phyloP scores from a whole-genome alignment of 352 stramenopile species.

The Phytopythium ostracodes region DNA sequence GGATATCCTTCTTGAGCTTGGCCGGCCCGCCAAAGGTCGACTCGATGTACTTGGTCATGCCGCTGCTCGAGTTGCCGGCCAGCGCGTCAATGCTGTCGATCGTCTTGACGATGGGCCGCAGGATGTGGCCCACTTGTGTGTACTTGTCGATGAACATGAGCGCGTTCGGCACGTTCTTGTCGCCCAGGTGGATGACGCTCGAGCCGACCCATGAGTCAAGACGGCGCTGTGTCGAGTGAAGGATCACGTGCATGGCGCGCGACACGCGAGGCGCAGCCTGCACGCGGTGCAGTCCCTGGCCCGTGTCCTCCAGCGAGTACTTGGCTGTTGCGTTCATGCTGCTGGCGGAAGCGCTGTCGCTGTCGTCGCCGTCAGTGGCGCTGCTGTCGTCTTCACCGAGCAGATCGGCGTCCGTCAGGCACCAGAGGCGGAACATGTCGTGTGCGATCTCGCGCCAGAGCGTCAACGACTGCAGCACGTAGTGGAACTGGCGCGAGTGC shows the following conservation, averaged over 20 bases:
- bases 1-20: slow-evolving; percentile 87
- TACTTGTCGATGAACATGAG: slow-evolving; percentile 99
- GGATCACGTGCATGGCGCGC: slow-evolving; percentile 93
- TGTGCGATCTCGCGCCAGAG: slow-evolving; percentile 95
- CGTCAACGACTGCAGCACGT: slow-evolving; percentile 94
- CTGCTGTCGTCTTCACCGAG: slow-evolving; percentile 49
- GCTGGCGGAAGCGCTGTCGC: not conserved
- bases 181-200: slow-evolving; percentile 95
- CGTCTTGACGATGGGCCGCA: slow-evolving; percentile 86
- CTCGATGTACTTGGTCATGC: slow-evolving; percentile 58
- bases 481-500: slow-evolving; percentile 94
- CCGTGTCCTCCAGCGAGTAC: slow-evolving; percentile 93
- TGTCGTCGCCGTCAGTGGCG: slow-evolving; percentile 14
- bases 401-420: slow-evolving; percentile 91
- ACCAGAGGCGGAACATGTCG: slow-evolving; percentile 97
- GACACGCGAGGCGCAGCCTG: slow-evolving; percentile 92
- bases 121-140: slow-evolving; percentile 89
- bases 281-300: slow-evolving; percentile 94
- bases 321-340: slow-evolving; percentile 17
- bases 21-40: slow-evolving; percentile 83
- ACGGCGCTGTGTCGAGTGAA: slow-evolving; percentile 75
- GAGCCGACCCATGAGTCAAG: slow-evolving; percentile 90
- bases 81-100: slow-evolving; percentile 69
- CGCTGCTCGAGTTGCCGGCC: slow-evolving; percentile 35
- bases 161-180: slow-evolving; percentile 98